These are phyloP conservation scores for Diospyros kaki DNA, from an alignment of 148 eudicot genomes.

Conservation along the genomic window DNA sequence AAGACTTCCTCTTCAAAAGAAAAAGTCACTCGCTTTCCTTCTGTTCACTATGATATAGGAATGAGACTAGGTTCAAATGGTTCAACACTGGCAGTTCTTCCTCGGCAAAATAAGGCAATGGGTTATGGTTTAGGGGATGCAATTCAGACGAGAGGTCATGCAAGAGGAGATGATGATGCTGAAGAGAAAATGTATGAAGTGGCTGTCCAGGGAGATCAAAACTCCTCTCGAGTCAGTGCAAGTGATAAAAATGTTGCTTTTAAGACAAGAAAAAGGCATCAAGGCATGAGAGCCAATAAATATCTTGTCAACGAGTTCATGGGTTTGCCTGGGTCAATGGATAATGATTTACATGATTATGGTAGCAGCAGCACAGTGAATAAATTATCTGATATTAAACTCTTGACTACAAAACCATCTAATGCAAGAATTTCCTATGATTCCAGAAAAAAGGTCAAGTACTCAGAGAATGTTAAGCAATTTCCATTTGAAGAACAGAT, in stretches of 20 bases:
- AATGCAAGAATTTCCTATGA: constrained; percentile 41
- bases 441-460: constrained; percentile 42
- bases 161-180: constrained; percentile 36
- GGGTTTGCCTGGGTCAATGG: constrained; percentile 28
- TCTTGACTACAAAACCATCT: constrained; percentile 75
- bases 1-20: constrained; percentile 38
- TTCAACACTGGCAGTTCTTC: constrained; percentile 26
- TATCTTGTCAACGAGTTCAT: constrained; percentile 30
- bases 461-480: constrained; percentile 30
- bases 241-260: constrained; percentile 32
- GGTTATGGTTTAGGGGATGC: constrained; percentile 24
- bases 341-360: constrained; percentile 34
- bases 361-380: constrained; percentile 57
- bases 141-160: constrained; percentile 33
- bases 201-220: constrained; percentile 43
- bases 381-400: constrained; percentile 74
- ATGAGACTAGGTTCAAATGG: constrained; percentile 33
- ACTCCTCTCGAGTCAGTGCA: constrained; percentile 30
- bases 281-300: constrained; percentile 38
- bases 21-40: constrained; percentile 22
- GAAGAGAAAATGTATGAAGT: constrained; percentile 44
- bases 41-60: constrained; percentile 31
- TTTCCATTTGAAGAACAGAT: constrained; percentile 42
- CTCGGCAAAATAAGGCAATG: constrained; percentile 32
- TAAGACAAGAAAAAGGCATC: constrained; percentile 52